Evolutionary conservation across 2,329 filamentous ascomycete genomes (phyloP).

Genomic region (Fusarium avenaceum): DNA sequence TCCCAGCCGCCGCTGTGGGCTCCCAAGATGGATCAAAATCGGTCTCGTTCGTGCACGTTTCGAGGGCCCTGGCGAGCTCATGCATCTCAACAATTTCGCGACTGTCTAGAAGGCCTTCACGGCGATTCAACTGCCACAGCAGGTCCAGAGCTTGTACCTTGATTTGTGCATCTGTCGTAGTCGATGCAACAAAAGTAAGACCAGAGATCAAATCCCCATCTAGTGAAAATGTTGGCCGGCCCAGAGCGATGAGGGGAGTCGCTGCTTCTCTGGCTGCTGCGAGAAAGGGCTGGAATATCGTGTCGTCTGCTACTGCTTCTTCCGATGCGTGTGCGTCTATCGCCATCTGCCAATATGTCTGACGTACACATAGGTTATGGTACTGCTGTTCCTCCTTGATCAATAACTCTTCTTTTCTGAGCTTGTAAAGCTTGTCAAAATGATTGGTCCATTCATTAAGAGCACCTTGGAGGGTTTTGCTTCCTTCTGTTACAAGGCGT

Average conservation of each 20-base stretch:
- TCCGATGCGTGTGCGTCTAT: neutral
- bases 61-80: neutral
- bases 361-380: neutral
- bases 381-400: neutral
- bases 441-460: neutral
- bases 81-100: slow-evolving; percentile 3
- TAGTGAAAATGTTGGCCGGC: neutral
- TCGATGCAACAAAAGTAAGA: neutral
- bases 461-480: neutral
- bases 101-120: neutral
- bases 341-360: neutral
- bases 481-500: neutral
- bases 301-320: neutral
- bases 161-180: neutral
- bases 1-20: neutral
- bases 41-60: neutral
- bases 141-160: neutral
- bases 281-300: neutral
- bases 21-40: neutral
- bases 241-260: neutral
- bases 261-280: neutral
- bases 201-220: slow-evolving; percentile 2
- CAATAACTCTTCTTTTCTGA: neutral
- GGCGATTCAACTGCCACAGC: neutral
- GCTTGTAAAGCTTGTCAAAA: neutral